Evolutionary conservation across 2,329 filamentous ascomycete species (phyloP), one percentile per base, ranked within the genome.

Genomic region (Fusarium sp.): DNA sequence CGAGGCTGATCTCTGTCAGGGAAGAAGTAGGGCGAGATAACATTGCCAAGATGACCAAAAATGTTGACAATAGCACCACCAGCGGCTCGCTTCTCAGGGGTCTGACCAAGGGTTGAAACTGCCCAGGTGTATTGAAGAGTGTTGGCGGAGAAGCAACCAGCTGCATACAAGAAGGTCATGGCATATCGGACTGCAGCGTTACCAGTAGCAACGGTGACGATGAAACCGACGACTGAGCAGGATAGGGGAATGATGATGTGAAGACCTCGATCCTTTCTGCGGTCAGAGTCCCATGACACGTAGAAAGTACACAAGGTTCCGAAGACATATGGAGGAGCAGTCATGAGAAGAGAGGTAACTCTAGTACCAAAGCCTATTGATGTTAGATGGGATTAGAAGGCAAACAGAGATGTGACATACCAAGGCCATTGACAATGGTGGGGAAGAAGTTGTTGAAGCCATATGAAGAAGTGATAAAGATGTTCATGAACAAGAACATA

Each of bases 251-350:
- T 69, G 0, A 84, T 82, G 56, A 91, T 85, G 73, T 91, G 90
- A 67, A 85, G 84, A 74, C 88, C 90, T 14, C 89, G 84, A 71
- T 91, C 89, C n/a, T 86, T 86, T 1, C 85, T 88, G 7, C 84
- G 84, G 69, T 91, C 89, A 7, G 88, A 87, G 71, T 89, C 86
- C 84, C 87, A 89, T 18, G 88, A 85, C 37, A 90, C 90, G 10
- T 83, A 63, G 67, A 89, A 88, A 0, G 88, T 85, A 3, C 85
- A 87, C 17, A 90, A 81, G 3, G 86, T 83, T n/a, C 83, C 84
- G 7, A 87, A 79, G 6, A 87, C 83, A 74, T 89, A 90, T 2
- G 87, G 87, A 1, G 89, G 89, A 0, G 85, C 87, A 0, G 86
- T 89, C 64, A 89, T 81, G 14, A 89, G 82, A 1, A 89, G 81